These are phyloP conservation scores for Aphanomyces invadans DNA, from an alignment of 352 stramenopile species.

Conservation along the genomic window DNA sequence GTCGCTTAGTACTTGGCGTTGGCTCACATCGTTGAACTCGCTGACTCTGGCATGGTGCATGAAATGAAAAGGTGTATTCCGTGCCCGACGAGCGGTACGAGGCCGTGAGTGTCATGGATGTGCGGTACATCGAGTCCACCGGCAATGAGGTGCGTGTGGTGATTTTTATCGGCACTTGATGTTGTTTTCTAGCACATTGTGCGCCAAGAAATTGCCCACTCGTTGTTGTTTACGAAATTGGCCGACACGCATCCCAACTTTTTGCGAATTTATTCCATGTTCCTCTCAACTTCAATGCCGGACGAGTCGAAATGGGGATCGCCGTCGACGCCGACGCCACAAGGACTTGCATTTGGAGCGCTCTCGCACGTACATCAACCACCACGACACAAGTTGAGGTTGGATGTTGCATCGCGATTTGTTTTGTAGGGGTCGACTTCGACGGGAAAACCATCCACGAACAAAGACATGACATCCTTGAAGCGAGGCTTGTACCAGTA, in stretches of 20 bases:
- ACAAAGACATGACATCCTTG: background rate
- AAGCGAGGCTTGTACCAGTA: conserved; percentile 81
- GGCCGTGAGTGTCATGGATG: conserved; percentile 88
- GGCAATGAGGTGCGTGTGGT: conserved; percentile 73
- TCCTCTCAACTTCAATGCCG: conserved; percentile 56
- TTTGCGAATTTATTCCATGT: conserved; percentile 87
- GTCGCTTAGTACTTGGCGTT: too few species aligned
- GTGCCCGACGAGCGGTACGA: conserved; percentile 48
- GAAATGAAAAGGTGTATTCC: conserved; percentile 8
- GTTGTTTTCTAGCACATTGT: conserved; percentile 78
- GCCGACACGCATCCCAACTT: conserved; percentile 92
- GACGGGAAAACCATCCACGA: background rate
- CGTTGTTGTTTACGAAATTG: conserved; percentile 86
- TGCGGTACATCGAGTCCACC: conserved; percentile 74
- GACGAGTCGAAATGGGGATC: conserved; percentile 23
- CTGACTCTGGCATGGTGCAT: too few species aligned
- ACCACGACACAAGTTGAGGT: too few species aligned
- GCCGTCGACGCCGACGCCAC: conserved; percentile 7
- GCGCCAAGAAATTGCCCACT: conserved; percentile 91
- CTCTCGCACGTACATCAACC: conserved; percentile 8
- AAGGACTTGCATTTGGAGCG: background rate
- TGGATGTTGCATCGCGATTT: too few species aligned
- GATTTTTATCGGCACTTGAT: too few species aligned
- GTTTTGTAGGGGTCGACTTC: too few species aligned
- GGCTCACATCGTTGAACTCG: too few species aligned